phyloP scores from a whole-genome alignment of 768 basidiomycete species.

The Terana coerulea region DNA sequence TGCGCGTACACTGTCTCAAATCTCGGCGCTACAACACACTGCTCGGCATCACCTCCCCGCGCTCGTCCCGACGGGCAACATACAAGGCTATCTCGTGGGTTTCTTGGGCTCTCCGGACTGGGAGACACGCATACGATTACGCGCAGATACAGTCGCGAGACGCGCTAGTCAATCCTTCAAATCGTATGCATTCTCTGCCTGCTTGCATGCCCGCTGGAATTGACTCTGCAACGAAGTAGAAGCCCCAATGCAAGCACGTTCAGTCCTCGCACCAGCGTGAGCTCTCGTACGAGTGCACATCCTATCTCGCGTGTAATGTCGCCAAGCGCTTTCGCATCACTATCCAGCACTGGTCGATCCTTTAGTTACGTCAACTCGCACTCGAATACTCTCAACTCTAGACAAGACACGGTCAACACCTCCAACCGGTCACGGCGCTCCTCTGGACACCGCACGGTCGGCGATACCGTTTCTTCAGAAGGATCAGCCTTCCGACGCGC shows the following conservation, averaged over 20 bases:
- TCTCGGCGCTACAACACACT: not conserved
- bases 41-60: not conserved
- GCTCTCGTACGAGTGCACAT: no score
- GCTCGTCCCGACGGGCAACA: no score
- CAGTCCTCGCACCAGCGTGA: slow-evolving; percentile 9
- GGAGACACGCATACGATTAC: slow-evolving; percentile 22
- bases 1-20: not conserved
- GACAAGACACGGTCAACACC: not conserved
- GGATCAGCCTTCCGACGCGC: not conserved
- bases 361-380: no score
- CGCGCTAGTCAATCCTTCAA: no score
- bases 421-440: not conserved
- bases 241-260: not conserved
- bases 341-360: no score
- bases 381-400: not conserved
- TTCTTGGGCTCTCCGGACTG: slow-evolving; percentile 24
- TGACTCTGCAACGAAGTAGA: not conserved
- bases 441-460: not conserved
- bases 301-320: no score
- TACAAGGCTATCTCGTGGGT: slow-evolving; percentile 23
- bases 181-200: no score
- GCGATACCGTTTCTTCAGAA: not conserved
- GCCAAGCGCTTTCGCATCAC: slow-evolving; percentile 7
- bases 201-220: no score
- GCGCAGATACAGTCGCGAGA: slow-evolving; percentile 7